phyloP scores from a whole-genome alignment of 2,329 filamentous ascomycete genomes.

The Cadophora luteo-olivacea region DNA sequence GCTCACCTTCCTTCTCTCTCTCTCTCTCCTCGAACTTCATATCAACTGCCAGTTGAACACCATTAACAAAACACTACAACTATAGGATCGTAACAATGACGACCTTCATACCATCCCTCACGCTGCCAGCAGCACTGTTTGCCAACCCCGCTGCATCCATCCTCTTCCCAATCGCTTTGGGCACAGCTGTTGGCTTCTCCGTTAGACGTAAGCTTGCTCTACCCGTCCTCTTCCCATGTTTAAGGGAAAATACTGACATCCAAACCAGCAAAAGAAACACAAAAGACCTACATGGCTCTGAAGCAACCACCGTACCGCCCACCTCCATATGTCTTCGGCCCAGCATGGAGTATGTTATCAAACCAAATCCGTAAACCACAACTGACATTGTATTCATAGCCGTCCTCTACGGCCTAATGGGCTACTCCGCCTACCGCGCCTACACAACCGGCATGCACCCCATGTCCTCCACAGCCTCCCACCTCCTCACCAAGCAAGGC shows the following conservation, averaged over 20 bases:
- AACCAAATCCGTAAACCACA: no score
- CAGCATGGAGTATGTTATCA: slow-evolving; percentile 58
- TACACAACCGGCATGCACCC: slow-evolving; percentile 68
- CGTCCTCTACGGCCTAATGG: slow-evolving; percentile 77
- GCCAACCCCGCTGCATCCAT: slow-evolving; percentile 75
- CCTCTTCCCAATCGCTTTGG: slow-evolving; percentile 76
- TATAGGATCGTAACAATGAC: slow-evolving; percentile 64
- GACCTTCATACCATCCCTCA: slow-evolving; percentile 78
- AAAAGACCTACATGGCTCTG: slow-evolving; percentile 67
- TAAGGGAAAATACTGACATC: slow-evolving; percentile 18
- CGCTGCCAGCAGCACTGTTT: slow-evolving; percentile 75
- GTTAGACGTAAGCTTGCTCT: slow-evolving; percentile 61
- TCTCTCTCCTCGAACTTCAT: slow-evolving; percentile 5
- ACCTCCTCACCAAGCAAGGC: slow-evolving; percentile 62
- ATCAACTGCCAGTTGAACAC: slow-evolving; percentile 3
- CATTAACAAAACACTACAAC: slow-evolving; percentile 14
- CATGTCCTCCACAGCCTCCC: slow-evolving; percentile 34
- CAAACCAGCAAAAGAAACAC: slow-evolving; percentile 60
- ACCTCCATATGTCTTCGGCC: slow-evolving; percentile 67
- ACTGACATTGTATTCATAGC: slow-evolving; percentile 38
- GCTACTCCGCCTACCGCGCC: slow-evolving; percentile 85
- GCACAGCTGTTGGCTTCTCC: slow-evolving; percentile 74
- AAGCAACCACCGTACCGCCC: slow-evolving; percentile 72
- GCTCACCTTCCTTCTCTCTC: not conserved
- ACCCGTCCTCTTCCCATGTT: slow-evolving; percentile 5